Conservation (phyloP, 768 basidiomycete species). For the Glaciozyma antarctica region DNA sequence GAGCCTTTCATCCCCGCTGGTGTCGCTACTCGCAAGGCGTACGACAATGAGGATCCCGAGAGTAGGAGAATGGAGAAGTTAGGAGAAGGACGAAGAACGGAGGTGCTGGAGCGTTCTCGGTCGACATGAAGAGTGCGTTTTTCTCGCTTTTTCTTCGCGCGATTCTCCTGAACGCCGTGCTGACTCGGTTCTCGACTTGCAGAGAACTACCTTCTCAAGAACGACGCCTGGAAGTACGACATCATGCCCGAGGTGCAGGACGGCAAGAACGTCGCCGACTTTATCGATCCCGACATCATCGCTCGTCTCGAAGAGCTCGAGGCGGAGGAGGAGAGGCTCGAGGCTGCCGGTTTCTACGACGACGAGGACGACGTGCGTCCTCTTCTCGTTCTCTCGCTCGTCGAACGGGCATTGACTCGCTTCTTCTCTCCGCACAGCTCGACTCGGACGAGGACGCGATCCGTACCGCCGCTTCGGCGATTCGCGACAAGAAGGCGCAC, state of each 20-base stretch:
- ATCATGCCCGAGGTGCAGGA: conserved; percentile 97
- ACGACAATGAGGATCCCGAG: conserved; percentile 78
- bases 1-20: conserved; percentile 80
- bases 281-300: conserved; percentile 92
- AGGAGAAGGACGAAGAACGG: conserved; percentile 79
- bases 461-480: conserved; percentile 57
- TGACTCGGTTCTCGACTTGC: conserved; percentile 24
- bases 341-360: conserved; percentile 91
- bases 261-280: conserved; percentile 98
- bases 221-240: conserved; percentile 92
- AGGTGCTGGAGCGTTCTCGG: conserved; percentile 80
- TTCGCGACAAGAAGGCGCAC: conserved; percentile 46
- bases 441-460: conserved; percentile 58
- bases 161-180: background rate
- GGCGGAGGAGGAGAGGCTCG: conserved; percentile 87
- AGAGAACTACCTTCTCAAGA: conserved; percentile 84
- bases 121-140: conserved; percentile 74
- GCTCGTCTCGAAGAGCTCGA: conserved; percentile 96
- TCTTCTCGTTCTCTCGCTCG: conserved; percentile 14
- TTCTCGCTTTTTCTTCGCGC: background rate
- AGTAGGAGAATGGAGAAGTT: conserved; percentile 65
- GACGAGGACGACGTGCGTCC: conserved; percentile 71
- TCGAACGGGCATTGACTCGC: background rate
- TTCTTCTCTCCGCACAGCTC: conserved; percentile 22
- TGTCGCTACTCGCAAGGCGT: conserved; percentile 65